Evolutionary conservation across 208 protist species (phyloP).

Genomic region (Trypanosoma vivax): DNA sequence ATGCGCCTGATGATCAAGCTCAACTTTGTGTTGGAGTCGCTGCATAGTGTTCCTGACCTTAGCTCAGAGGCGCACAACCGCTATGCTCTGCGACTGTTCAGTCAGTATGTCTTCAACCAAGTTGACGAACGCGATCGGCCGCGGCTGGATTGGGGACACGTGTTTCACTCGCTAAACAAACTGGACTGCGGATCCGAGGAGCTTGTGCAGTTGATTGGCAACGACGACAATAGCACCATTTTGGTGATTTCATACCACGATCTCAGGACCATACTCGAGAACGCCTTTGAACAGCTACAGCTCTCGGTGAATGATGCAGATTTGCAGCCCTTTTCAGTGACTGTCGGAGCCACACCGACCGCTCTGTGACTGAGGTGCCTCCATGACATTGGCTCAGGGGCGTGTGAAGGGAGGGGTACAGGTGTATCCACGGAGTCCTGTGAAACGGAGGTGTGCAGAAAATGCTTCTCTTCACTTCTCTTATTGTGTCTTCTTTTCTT

Average conservation of each 20-base stretch:
- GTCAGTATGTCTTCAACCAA: slow-evolving; percentile 96
- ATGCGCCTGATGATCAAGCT: slow-evolving; percentile 94
- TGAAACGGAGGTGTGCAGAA: not conserved
- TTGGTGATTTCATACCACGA: slow-evolving; percentile 94
- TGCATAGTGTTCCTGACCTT: slow-evolving; percentile 80
- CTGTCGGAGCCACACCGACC: slow-evolving; percentile 12
- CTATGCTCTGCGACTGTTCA: slow-evolving; percentile 91
- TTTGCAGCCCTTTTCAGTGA: slow-evolving; percentile 18
- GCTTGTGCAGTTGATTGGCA: slow-evolving; percentile 88
- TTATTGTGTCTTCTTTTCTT: slow-evolving; percentile 6
- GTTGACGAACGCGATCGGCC: slow-evolving; percentile 87
- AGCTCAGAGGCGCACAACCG: slow-evolving; percentile 46
- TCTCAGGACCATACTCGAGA: slow-evolving; percentile 81
- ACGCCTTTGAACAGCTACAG: slow-evolving; percentile 82
- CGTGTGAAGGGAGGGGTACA: not conserved
- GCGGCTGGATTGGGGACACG: slow-evolving; percentile 91
- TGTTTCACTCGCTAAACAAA: slow-evolving; percentile 96
- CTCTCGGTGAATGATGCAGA: slow-evolving; percentile 19
- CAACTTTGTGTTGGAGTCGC: slow-evolving; percentile 85
- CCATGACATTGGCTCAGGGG: not conserved
- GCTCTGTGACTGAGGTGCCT: slow-evolving; percentile 8
- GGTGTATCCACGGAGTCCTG: not conserved
- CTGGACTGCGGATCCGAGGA: slow-evolving; percentile 93
- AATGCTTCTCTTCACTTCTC: slow-evolving; percentile 10
- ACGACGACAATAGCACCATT: slow-evolving; percentile 82